Conservation (phyloP, 768 basidiomycete species). For the Termitomyces sp. region DNA sequence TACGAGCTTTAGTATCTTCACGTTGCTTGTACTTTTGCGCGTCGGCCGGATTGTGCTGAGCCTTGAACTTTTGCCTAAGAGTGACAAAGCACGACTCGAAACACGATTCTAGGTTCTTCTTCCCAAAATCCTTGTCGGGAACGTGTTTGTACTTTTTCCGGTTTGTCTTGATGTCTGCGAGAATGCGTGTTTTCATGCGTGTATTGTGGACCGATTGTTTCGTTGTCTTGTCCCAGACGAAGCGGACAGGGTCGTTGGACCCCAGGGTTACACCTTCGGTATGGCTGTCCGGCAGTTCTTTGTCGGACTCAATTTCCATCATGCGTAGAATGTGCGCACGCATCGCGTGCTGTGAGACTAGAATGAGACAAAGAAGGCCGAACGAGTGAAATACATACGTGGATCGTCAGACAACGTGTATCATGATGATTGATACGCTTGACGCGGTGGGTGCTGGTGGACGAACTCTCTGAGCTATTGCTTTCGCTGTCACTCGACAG, state of each 20-base stretch:
- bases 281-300: conserved; percentile 57
- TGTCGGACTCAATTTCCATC: conserved; percentile 53
- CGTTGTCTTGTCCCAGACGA: conserved; percentile 75
- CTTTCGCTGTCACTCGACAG: conserved; percentile 30
- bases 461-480: conserved; percentile 30
- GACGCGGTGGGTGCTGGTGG: conserved; percentile 23
- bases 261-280: conserved; percentile 43
- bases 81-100: conserved; percentile 73
- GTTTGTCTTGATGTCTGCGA: conserved; percentile 54
- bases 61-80: conserved; percentile 59
- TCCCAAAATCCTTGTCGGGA: conserved; percentile 57
- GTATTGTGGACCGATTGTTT: conserved; percentile 72
- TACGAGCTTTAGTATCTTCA: conserved; percentile 59
- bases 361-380: background rate
- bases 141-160: conserved; percentile 57
- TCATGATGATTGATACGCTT: conserved; percentile 59
- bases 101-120: conserved; percentile 50
- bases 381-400: conserved; percentile 33
- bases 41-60: conserved; percentile 30
- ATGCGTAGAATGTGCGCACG: conserved; percentile 55
- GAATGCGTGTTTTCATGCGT: conserved; percentile 60
- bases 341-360: conserved; percentile 54
- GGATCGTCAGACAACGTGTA: conserved; percentile 58
- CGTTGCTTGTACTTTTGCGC: conserved; percentile 30
- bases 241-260: conserved; percentile 54